phyloP scores from a whole-genome alignment of 306 rosid genomes.

The Cicer bijugum region DNA sequence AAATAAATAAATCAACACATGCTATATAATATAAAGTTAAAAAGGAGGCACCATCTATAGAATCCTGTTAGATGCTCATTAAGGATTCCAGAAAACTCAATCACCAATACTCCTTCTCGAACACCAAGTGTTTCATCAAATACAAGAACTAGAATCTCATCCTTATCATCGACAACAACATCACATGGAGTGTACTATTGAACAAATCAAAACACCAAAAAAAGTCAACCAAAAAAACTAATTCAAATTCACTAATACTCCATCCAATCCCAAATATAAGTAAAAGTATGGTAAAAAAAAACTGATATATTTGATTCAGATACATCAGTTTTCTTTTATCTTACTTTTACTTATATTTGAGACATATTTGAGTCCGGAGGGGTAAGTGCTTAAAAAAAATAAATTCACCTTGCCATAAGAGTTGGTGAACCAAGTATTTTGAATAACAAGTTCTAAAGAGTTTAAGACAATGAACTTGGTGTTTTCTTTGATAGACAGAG shows the following conservation, averaged over 20 bases:
- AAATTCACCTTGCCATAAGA: slow-evolving; percentile 50
- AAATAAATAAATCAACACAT: too few relatives aligned
- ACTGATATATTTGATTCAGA: too few relatives aligned
- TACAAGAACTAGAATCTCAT: slow-evolving; percentile 61
- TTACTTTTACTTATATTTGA: too few relatives aligned
- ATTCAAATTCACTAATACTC: not conserved
- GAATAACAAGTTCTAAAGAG: slow-evolving; percentile 60
- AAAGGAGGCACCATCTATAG: slow-evolving; percentile 54
- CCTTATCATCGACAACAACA: slow-evolving; percentile 58
- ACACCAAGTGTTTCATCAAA: slow-evolving; percentile 57
- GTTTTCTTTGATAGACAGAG: slow-evolving; percentile 43
- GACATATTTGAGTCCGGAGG: too few relatives aligned
- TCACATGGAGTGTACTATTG: slow-evolving; percentile 50
- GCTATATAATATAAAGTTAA: not conserved
- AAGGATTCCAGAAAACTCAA: slow-evolving; percentile 65
- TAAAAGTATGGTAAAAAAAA: too few relatives aligned
- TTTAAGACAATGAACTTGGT: slow-evolving; percentile 61
- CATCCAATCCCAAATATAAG: too few relatives aligned
- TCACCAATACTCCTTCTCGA: slow-evolving; percentile 61
- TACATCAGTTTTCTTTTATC: too few relatives aligned
- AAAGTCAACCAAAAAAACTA: not conserved
- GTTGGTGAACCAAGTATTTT: slow-evolving; percentile 50
- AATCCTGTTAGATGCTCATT: slow-evolving; percentile 61
- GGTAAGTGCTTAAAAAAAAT: slow-evolving; percentile 14
- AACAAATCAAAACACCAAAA: slow-evolving; percentile 32